Percentiles rank a stretch among this genome's conserved stretches.
Evolutionary conservation across 306 rosid genomes (phyloP).

Genomic region (Glycine latifolia): DNA sequence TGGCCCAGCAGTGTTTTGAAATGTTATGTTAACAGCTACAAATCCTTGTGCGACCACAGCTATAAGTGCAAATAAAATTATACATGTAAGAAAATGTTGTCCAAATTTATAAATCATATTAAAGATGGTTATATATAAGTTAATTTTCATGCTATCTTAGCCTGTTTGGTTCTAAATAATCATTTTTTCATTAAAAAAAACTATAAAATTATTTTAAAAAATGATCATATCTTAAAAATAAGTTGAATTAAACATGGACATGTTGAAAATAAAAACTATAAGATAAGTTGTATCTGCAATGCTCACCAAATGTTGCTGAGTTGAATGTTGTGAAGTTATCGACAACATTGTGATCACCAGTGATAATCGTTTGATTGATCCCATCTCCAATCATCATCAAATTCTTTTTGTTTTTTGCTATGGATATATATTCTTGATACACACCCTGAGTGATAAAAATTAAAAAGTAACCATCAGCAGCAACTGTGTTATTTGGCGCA

Average conservation of each 20-base stretch:
- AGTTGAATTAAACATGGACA: no score
- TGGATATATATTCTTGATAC: conserved; percentile 71
- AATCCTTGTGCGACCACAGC: conserved; percentile 74
- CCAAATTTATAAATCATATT: background rate
- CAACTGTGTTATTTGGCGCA: conserved; percentile 67
- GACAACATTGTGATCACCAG: conserved; percentile 71
- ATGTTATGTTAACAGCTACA: conserved; percentile 76
- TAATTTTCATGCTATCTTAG: no score
- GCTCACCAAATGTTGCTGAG: conserved; percentile 83
- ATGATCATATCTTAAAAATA: no score
- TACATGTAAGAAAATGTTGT: background rate
- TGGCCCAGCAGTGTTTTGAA: conserved; percentile 84
- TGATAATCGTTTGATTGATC: conserved; percentile 69
- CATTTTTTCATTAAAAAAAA: no score
- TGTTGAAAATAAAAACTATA: no score
- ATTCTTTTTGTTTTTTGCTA: conserved; percentile 62
- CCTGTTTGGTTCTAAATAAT: no score
- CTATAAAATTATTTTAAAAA: no score
- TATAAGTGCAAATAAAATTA: conserved; percentile 40
- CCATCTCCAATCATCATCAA: conserved; percentile 88
- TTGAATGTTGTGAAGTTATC: conserved; percentile 87
- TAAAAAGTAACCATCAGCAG: conserved; percentile 63
- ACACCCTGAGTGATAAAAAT: conserved; percentile 68
- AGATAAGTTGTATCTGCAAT: no score
- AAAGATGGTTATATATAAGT: no score